These are phyloP conservation scores for Cercospora sp. DNA, from an alignment of 2,329 filamentous ascomycete species.

Conservation along the genomic window DNA sequence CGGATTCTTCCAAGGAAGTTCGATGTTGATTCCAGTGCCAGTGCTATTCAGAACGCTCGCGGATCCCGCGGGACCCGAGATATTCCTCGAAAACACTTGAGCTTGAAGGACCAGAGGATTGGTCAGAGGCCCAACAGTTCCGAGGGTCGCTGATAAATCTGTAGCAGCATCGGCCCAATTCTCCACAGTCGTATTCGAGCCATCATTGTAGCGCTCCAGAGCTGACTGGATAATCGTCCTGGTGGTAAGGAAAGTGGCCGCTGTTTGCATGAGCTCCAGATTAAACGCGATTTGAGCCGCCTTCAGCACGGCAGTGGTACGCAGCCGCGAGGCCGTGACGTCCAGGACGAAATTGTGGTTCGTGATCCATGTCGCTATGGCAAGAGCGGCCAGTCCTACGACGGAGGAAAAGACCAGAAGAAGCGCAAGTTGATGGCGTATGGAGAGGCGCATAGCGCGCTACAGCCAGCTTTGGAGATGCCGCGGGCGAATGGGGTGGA, in stretches of 20 bases:
- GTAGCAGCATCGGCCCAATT: constrained; percentile 63
- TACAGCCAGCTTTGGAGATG: background rate
- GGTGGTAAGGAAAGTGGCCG: constrained; percentile 70
- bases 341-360: constrained; percentile 63
- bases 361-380: constrained; percentile 70
- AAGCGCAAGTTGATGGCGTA: constrained; percentile 80
- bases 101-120: constrained; percentile 65
- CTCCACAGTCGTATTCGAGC: constrained; percentile 53
- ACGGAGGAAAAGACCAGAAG: constrained; percentile 76
- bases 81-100: constrained; percentile 68
- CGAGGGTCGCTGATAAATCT: constrained; percentile 73
- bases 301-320: constrained; percentile 82
- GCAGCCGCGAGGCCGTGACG: constrained; percentile 60
- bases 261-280: constrained; percentile 75
- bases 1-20: constrained; percentile 61
- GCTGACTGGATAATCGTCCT: constrained; percentile 56
- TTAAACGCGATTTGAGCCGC: constrained; percentile 80
- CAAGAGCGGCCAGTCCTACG: constrained; percentile 72
- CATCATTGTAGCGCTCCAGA: constrained; percentile 53
- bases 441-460: constrained; percentile 73
- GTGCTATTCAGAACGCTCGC: constrained; percentile 67
- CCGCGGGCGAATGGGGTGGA: background rate
- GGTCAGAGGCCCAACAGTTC: constrained; percentile 49
- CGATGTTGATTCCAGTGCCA: constrained; percentile 52
- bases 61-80: constrained; percentile 53